Evolutionary conservation across 257 asterid species (phyloP).

Genomic region (Salvia miltiorrhiza): DNA sequence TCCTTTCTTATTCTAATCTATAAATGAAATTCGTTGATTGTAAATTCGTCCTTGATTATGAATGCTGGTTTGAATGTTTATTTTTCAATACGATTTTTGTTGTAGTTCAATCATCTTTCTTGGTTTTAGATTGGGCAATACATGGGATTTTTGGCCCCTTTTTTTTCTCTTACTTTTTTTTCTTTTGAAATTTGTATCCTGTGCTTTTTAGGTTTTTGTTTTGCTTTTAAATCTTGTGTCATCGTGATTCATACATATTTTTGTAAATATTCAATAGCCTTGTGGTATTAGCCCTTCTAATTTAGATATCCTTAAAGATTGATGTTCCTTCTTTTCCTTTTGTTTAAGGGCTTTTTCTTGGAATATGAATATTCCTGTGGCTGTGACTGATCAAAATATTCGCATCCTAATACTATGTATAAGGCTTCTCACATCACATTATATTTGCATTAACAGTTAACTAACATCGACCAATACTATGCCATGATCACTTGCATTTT

Average conservation of each 20-base stretch:
- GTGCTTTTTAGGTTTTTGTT: background rate
- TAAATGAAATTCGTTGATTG: background rate
- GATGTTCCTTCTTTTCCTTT: background rate
- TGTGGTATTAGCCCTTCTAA: background rate
- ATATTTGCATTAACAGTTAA: no score
- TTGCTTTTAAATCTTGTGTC: no score
- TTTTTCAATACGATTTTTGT: background rate
- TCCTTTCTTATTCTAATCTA: background rate
- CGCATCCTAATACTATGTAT: no score
- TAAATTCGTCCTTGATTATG: background rate
- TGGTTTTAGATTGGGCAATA: background rate
- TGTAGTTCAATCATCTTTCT: conserved; percentile 7
- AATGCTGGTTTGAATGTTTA: background rate
- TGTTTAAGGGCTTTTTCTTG: background rate
- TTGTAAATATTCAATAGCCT: background rate
- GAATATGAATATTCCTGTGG: background rate
- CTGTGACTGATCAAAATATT: no score
- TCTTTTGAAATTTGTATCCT: background rate
- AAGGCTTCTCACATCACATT: no score
- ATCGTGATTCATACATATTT: background rate
- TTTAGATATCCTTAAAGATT: background rate
- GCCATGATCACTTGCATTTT: no score
- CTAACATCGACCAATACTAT: no score
- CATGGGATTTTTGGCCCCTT: background rate
- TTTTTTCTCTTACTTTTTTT: background rate